Base-by-base conservation (phyloP, 805 yeast species). In the Candida glaebosa region DNA sequence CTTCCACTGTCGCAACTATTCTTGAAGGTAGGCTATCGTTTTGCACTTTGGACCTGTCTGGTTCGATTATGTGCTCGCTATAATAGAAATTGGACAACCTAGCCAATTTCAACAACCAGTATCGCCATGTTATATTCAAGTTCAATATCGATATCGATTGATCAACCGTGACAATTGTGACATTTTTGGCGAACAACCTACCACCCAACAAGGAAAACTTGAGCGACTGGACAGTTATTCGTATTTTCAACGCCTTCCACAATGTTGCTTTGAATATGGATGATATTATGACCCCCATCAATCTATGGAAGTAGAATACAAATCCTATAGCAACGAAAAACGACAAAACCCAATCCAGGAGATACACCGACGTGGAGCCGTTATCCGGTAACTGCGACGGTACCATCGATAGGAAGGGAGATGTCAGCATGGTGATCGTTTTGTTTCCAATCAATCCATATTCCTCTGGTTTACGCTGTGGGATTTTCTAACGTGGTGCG, bases 111-210 rank as follows among this genome's bases (percentile, higher is more conserved):
- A 87, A 49, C 14, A 67, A 66, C 98, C 98, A 93, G 59, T 88
- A 91, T 45, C 95, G 63, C 98, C 98, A 93, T 0, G 95, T 86
- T 19, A 91, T 56, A 51, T 79, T 78, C 1, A 91, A 84, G 45
- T 82, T 81, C 19, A 86, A 73, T 1, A 86, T 71, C 7, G 87
- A 76, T 1, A 87, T 55, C 2, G 95, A 80, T 46, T 80, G 79
- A 61, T 90, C 84, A 37, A 79, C 71, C n/a, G 88, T 84, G 4
- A 86, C 77, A 9, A 87, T 69, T 3, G 85, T 77, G 15, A 90
- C 56, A 58, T 89, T 87, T 49, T 83, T 84, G 54, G 89, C 79
- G 55, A 86, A 79, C 6, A 91, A 42, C 20, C 96, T 73, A 1
- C 98, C 98, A 3, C 89, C 95, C 1, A 93, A 65, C 5, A 86